A percentile compares a stretch with the other conserved stretches of the same genome.
These are phyloP conservation scores for Acephala macrosclerotiorum DNA, from an alignment of 2,329 filamentous ascomycete genomes.

Conservation along the genomic window DNA sequence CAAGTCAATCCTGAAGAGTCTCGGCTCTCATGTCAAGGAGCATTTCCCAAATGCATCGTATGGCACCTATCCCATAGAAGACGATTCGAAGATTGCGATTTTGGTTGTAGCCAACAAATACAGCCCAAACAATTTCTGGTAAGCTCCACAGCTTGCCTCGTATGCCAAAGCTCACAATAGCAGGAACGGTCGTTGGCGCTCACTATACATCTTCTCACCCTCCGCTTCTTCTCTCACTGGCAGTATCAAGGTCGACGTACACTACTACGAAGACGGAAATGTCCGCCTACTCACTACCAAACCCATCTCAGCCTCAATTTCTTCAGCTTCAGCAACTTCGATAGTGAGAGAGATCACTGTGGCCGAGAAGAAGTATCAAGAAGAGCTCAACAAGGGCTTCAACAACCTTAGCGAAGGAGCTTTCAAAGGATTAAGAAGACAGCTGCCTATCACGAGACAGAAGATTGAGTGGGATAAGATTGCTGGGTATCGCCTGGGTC, in stretches of 20 bases:
- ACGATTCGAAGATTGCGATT: conserved; percentile 79
- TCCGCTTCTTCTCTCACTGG: conserved; percentile 75
- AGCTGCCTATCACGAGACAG: conserved; percentile 94
- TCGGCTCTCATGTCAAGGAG: conserved; percentile 80
- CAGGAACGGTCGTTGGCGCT: conserved; percentile 97
- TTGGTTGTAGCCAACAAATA: conserved; percentile 95
- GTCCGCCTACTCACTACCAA: conserved; percentile 93
- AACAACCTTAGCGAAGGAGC: conserved; percentile 88
- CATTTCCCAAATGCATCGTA: conserved; percentile 86
- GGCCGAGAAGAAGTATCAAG: conserved; percentile 92
- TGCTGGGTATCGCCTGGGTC: conserved; percentile 85
- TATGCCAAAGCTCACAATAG: conserved; percentile 14
- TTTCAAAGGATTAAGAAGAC: conserved; percentile 91
- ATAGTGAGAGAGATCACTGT: conserved; percentile 80
- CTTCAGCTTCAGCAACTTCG: conserved; percentile 61
- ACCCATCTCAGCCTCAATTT: conserved; percentile 67
- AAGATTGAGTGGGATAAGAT: conserved; percentile 99
- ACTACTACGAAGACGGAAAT: conserved; percentile 99
- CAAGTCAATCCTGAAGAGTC: conserved; percentile 82
- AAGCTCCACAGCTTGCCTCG: conserved; percentile 36
- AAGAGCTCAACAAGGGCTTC: conserved; percentile 93
- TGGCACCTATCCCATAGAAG: conserved; percentile 82
- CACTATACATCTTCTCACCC: conserved; percentile 81
- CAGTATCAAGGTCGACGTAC: conserved; percentile 89
- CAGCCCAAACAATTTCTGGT: conserved; percentile 98